These are phyloP conservation scores for Naumovozyma baii DNA, from an alignment of 805 yeast species.

Conservation along the genomic window DNA sequence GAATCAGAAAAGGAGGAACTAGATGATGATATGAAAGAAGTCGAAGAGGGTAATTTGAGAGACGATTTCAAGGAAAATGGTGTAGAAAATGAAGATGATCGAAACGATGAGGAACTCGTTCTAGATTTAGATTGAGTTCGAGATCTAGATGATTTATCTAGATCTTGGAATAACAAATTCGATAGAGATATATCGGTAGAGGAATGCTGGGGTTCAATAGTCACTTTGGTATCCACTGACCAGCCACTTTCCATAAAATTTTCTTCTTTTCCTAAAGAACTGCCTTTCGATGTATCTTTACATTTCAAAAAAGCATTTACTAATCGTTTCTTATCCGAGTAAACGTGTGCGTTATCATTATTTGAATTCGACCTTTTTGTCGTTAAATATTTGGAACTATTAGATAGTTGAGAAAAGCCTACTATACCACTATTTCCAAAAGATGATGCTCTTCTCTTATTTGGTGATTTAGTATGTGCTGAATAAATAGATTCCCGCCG, in stretches of 20 bases:
- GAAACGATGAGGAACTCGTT: neutral
- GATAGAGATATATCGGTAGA: conserved; percentile 1
- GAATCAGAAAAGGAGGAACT: conserved; percentile 2
- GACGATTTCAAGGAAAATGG: conserved; percentile 1
- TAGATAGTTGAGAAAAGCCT: neutral
- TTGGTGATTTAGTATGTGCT: neutral
- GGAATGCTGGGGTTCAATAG: neutral
- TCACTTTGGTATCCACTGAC: neutral
- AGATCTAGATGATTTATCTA: neutral
- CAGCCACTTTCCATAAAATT: neutral
- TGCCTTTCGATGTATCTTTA: neutral
- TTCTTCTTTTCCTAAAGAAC: neutral
- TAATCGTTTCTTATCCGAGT: conserved; percentile 3
- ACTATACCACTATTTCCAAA: neutral
- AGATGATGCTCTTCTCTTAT: conserved; percentile 1
- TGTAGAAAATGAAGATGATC: neutral
- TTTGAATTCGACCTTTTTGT: neutral
- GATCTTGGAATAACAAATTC: conserved; percentile 3
- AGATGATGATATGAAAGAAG: neutral
- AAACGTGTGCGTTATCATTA: conserved; percentile 4
- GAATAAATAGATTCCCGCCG: neutral
- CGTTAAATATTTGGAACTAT: neutral
- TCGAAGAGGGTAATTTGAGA: neutral
- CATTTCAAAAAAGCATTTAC: conserved; percentile 6
- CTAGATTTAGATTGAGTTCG: neutral